Percentiles rank a stretch among this genome's conserved stretches.
Conservation (phyloP, 2,329 filamentous ascomycete genomes). For the Emmonsia crescens region DNA sequence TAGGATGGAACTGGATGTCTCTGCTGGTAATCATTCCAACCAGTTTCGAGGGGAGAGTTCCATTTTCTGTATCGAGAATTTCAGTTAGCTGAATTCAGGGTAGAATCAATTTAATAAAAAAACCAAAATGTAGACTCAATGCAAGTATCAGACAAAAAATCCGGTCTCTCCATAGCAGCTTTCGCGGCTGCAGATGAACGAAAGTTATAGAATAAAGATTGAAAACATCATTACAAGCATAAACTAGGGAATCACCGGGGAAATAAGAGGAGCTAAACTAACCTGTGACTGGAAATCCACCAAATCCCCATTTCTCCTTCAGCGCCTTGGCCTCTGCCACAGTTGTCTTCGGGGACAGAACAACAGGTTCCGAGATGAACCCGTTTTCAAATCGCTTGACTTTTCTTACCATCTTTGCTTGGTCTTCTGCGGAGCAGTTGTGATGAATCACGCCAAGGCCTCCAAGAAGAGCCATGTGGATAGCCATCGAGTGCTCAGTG, state of each 20-base stretch:
- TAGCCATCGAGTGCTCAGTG: constrained; percentile 98
- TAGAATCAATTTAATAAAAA: constrained; percentile 7
- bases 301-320: constrained; percentile 98
- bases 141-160: constrained; percentile 40
- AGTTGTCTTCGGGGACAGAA: constrained; percentile 77
- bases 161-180: constrained; percentile 71
- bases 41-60: constrained; percentile 88
- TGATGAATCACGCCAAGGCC: constrained; percentile 82
- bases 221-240: constrained; percentile 56
- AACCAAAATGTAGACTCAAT: constrained; percentile 8
- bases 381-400: constrained; percentile 99
- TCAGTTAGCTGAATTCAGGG: constrained; percentile 16
- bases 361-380: constrained; percentile 92
- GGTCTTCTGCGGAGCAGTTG: constrained; percentile 95
- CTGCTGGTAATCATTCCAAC: constrained; percentile 96
- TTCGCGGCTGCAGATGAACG: constrained; percentile 97
- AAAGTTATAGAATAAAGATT: constrained; percentile 82
- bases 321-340: constrained; percentile 83
- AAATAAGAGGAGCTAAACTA: constrained; percentile 37
- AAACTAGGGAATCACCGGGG: constrained; percentile 9
- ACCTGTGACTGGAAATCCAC: constrained; percentile 98
- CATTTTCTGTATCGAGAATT: constrained; percentile 55
- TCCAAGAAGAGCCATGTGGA: constrained; percentile 59
- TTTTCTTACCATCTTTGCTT: constrained; percentile 98
- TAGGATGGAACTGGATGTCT: constrained; percentile 91